Base-by-base conservation (phyloP, 192 early-diverging fungal species). In the Umbelopsis sp. region DNA sequence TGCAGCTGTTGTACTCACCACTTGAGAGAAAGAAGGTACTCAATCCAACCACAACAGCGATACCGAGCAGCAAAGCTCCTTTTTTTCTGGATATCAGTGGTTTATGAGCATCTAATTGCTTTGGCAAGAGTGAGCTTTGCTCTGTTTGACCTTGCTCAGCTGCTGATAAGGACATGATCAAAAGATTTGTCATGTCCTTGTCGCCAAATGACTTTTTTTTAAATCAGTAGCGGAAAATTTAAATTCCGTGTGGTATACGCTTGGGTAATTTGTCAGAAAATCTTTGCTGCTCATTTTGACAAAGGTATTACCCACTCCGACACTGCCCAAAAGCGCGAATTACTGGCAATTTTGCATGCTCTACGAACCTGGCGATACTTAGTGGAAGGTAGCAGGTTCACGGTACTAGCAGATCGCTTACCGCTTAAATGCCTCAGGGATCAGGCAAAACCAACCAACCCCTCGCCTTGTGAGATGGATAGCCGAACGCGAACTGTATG, bases 361-460 rank as follows among this genome's bases (percentile, higher is more conserved):
- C 53, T 71, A 9, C 38, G 69, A 16, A 71, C 51, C 17, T 71
- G 69, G 69, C 51, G 70, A 8, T 59, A 52, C 25, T 53, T 71
- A 3, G 54, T 71, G 29, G 69, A 59, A 31, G 52, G 69, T 41
- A 53, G 44, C 1, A 20, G 11, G 1, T 71, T 43, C 44, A 59
- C 43, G 0, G 53, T 71, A 4, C 54, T 45, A 7, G 56, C 69
- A 21, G 53, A 71, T 52, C 69, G 56, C 34, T 24, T 71, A 1
- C 69, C 69, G 10, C 45, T 59, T 0, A 54, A 71, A 20, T 71
- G 56, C 44, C 56, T 56, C 25, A 16, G 38, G 4, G 20, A 20
- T 45, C 69, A 71, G 21, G 43, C 16, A 3, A 54, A 71, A 21
- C 69, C 69, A 1, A 54, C 51, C n/a, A n/a, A n/a, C n/a, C n/a